Evolutionary conservation across 192 early-diverging fungal species (phyloP).

Genomic region (Thoreauomyces humboldtii): DNA sequence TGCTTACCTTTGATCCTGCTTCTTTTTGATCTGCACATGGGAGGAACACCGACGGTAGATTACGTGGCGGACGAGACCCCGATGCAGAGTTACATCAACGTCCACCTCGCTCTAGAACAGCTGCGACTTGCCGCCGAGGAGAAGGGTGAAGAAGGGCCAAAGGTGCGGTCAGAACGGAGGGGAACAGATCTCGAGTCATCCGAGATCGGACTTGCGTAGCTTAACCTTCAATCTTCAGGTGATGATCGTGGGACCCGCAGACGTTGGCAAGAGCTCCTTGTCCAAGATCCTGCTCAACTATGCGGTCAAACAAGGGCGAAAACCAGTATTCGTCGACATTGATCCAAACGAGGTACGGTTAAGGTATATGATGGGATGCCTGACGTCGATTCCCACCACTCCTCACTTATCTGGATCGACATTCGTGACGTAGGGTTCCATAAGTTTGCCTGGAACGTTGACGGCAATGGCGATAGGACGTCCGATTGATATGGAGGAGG

Average conservation of each 20-base stretch:
- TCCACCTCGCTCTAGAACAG: constrained; percentile 85
- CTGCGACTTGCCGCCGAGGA: constrained; percentile 51
- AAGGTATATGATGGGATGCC: no score
- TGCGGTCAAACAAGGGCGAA: constrained; percentile 66
- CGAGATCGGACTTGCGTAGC: no score
- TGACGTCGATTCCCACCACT: no score
- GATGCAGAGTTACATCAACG: constrained; percentile 85
- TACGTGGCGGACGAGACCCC: constrained; percentile 96
- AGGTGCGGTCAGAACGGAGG: constrained; percentile 10
- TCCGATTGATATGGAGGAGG: constrained; percentile 82
- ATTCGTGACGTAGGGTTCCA: constrained; percentile 53
- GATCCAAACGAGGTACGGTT: constrained; percentile 66
- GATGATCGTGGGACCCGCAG: constrained; percentile 85
- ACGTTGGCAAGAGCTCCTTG: constrained; percentile 90
- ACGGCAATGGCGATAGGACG: constrained; percentile 73
- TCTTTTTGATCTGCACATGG: constrained; percentile 3
- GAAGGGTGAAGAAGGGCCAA: constrained; percentile 37
- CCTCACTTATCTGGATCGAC: no score
- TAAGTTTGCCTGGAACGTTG: constrained; percentile 84
- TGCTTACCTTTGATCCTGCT: not conserved
- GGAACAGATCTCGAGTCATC: no score
- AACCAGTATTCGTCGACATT: constrained; percentile 81
- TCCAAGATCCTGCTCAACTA: constrained; percentile 88
- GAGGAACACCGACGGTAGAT: constrained; percentile 70
- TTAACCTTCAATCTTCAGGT: constrained; percentile 43